Base-by-base conservation (phyloP, 352 stramenopile genomes). In the Pythium myriotylum region DNA sequence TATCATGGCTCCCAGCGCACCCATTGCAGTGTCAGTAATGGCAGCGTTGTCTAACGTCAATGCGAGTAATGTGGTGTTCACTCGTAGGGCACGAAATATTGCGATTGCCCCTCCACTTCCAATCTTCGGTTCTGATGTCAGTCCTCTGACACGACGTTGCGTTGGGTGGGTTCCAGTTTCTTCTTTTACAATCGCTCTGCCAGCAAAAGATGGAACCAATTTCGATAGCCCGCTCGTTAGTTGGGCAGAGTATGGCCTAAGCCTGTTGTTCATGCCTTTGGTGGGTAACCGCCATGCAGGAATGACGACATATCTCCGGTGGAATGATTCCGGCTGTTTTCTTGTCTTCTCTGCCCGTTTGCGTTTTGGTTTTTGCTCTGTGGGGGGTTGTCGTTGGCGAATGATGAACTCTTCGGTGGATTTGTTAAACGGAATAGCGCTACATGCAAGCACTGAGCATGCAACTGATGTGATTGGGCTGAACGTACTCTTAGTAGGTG, bases 1-100 rank as follows among this genome's bases (percentile, higher is more conserved):
- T 2, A 93, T 42, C 68, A 77, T 79, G 19, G 79, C 83, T n/a
- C 77, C 79, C 0, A 95, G 55, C 32, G 84, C 74, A 32, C 61
- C 71, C 63, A 84, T 81, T 0, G 72, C 71, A 13, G 68, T 35
- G 48, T 95, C 86, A 8, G 72, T 64, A 5, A 93, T 70, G 0
- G 67, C 70, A 12, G 67, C 65, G 40, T 84, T 59, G 7, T 88
- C 68, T 8, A 92, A 68, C 8, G 70, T 57, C 16, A 95, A 68
- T 8, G 75, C 78, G 14, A 76, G 22, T 1, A 95, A 58, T 3
- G 62, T 22, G 0, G 54, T 64, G 59, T 92, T 94, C 14, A 80
- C 63, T 0, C 74, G 73, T 5, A 93, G 53, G 2, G 79, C 68
- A 12, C 68, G 73, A 42, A 89, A 91, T 5, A 94, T 50, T 1